phyloP scores from a whole-genome alignment of 2,329 filamentous ascomycete species.

The Dryadomyces quercivorus region DNA sequence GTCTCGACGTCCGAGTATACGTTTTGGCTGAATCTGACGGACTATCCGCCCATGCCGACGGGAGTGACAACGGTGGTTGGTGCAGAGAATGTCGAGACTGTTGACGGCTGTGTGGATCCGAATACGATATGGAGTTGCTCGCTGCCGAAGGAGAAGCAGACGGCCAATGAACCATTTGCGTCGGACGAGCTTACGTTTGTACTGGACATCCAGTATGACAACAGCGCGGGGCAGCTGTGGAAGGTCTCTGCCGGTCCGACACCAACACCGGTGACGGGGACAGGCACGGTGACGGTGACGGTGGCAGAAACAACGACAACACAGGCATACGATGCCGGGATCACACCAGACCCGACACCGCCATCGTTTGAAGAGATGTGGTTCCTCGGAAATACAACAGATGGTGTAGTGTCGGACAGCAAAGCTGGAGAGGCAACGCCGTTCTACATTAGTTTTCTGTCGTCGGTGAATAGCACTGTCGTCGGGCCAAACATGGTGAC shows the following conservation, averaged over 20 bases:
- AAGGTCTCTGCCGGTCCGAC: conserved; percentile 28
- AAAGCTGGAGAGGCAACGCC: conserved; percentile 82
- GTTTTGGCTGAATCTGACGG: conserved; percentile 72
- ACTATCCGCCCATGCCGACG: conserved; percentile 76
- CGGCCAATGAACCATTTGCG: conserved; percentile 47
- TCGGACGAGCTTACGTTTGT: conserved; percentile 66
- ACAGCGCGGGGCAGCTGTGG: conserved; percentile 40
- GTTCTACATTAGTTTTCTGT: conserved; percentile 70
- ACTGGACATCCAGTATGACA: conserved; percentile 65
- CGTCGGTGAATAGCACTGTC: conserved; percentile 25
- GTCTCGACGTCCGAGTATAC: conserved; percentile 20
- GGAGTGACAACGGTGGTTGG: conserved; percentile 70
- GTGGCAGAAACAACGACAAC: not conserved
- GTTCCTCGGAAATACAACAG: conserved; percentile 80
- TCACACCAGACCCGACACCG: conserved; percentile 41
- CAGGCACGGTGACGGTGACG: not conserved
- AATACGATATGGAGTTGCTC: conserved; percentile 77
- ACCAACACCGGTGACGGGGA: conserved; percentile 9
- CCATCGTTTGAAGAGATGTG: conserved; percentile 57
- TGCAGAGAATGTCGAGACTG: conserved; percentile 51
- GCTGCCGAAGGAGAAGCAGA: conserved; percentile 66
- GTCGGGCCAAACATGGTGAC: conserved; percentile 17
- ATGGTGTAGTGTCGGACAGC: conserved; percentile 49
- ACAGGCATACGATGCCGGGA: conserved; percentile 15
- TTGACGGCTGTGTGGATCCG: conserved; percentile 58